Evolutionary conservation across 495 filamentous ascomycete genomes (phyloP).

Genomic region (Evansstolkia leycettana): DNA sequence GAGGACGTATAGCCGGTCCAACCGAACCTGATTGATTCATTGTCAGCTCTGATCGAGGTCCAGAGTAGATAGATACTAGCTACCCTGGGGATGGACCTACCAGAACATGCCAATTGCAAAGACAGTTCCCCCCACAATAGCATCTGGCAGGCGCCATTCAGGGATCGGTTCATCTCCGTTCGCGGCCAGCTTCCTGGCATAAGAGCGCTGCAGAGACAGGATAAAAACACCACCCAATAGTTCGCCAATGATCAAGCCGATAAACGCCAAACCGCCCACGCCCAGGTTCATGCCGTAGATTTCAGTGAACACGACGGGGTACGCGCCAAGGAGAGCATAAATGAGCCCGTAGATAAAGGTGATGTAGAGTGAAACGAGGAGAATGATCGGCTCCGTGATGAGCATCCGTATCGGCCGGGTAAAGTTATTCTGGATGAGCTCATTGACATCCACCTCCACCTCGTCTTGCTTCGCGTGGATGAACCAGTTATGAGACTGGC

Average conservation of each 20-base stretch:
- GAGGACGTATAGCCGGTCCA: conserved; percentile 10
- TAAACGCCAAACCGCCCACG: conserved; percentile 8
- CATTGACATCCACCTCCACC: conserved; percentile 24
- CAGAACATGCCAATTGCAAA: conserved; percentile 46
- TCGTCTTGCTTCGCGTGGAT: conserved; percentile 39
- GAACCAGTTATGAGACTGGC: conserved; percentile 30
- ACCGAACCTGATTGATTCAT: conserved; percentile 26
- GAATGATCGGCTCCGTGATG: conserved; percentile 31
- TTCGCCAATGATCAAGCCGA: conserved; percentile 12
- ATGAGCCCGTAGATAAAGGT: conserved; percentile 34
- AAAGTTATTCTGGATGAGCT: conserved; percentile 30
- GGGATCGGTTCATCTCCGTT: conserved; percentile 53
- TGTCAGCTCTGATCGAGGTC: conserved; percentile 48
- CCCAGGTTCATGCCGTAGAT: conserved; percentile 13
- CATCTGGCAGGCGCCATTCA: conserved; percentile 19
- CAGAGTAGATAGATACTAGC: too few relatives aligned
- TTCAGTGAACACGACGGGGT: conserved; percentile 26
- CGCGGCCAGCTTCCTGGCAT: conserved; percentile 46
- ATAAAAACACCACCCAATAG: conserved; percentile 25
- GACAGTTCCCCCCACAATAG: conserved; percentile 36
- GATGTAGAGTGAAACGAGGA: conserved; percentile 34
- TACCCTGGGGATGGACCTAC: conserved; percentile 57
- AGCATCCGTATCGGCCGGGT: conserved; percentile 31
- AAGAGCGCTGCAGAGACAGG: conserved; percentile 44
- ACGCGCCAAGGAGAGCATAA: conserved; percentile 32